phyloP scores from a whole-genome alignment of 1,284 basidiomycete genomes.

The Fistulina hepatica region DNA sequence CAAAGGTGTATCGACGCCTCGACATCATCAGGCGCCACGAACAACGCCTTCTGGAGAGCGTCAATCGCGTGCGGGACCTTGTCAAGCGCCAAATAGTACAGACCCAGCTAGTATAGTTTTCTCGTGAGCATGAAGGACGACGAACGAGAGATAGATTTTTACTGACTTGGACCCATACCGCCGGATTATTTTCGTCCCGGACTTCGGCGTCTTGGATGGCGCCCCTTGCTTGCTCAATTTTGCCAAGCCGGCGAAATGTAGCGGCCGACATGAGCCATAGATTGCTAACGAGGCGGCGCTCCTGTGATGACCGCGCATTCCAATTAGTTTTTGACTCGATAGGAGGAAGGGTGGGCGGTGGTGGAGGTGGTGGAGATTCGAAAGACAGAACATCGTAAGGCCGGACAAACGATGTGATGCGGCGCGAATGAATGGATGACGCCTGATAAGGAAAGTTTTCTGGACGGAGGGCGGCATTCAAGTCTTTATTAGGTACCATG shows the following conservation, averaged over 20 bases:
- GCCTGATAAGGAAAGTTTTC: slow-evolving; percentile 61
- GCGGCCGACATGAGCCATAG: slow-evolving; percentile 93
- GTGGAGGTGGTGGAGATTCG: slow-evolving; percentile 31
- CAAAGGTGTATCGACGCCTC: slow-evolving; percentile 69
- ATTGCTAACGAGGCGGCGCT: slow-evolving; percentile 69
- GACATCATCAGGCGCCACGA: slow-evolving; percentile 68
- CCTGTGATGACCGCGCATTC: slow-evolving; percentile 42
- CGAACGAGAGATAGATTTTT: slow-evolving; percentile 2
- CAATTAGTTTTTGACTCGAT: slow-evolving; percentile 28
- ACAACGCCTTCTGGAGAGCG: slow-evolving; percentile 74
- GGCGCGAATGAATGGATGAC: slow-evolving; percentile 78
- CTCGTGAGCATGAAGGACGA: neutral
- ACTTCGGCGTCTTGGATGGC: slow-evolving; percentile 95
- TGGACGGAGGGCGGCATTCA: slow-evolving; percentile 49
- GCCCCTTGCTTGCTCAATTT: slow-evolving; percentile 80
- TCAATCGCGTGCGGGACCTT: slow-evolving; percentile 55
- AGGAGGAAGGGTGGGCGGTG: slow-evolving; percentile 31
- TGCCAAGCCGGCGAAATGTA: slow-evolving; percentile 82
- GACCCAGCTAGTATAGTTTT: slow-evolving; percentile 47
- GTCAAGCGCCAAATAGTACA: slow-evolving; percentile 57
- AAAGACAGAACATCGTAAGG: slow-evolving; percentile 27
- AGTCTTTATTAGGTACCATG: slow-evolving; percentile 33
- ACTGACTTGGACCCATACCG: slow-evolving; percentile 88
- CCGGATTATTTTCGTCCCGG: slow-evolving; percentile 75
- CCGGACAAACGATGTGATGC: slow-evolving; percentile 39